These are phyloP conservation scores for Niebla homalea DNA, from an alignment of 495 filamentous ascomycete genomes.

Conservation along the genomic window DNA sequence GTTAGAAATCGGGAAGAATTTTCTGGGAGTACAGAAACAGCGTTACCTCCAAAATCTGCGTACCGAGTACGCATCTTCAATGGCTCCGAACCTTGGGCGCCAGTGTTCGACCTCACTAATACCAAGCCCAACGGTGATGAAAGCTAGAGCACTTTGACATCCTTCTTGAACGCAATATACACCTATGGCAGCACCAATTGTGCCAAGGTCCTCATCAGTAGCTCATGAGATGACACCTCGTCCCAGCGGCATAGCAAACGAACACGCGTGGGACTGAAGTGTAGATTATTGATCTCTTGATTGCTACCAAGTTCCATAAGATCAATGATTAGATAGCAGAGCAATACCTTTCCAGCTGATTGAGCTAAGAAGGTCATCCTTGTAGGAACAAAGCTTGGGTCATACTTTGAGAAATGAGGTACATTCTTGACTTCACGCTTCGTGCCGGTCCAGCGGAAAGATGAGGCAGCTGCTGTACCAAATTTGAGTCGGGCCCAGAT, in stretches of 20 bases:
- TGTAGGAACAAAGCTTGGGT: neutral
- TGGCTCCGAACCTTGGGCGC: conserved; percentile 23
- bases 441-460: too few species aligned
- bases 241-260: neutral
- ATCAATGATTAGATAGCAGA: neutral
- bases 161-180: neutral
- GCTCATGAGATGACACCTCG: neutral
- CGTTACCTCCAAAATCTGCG: conserved; percentile 24
- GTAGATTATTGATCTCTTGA: neutral
- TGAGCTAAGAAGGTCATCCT: neutral
- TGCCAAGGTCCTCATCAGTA: neutral
- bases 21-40: neutral
- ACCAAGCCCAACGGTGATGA: neutral
- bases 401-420: neutral
- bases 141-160: neutral
- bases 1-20: neutral
- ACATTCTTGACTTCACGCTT: too few species aligned
- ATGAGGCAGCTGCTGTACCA: too few species aligned
- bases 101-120: conserved; percentile 12
- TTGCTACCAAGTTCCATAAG: neutral
- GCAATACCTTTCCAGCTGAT: neutral
- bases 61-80: conserved; percentile 23
- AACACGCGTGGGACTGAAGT: neutral
- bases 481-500: too few species aligned
- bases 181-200: neutral